Conservation (phyloP, 257 asterid species). For the Mentha longifolia region DNA sequence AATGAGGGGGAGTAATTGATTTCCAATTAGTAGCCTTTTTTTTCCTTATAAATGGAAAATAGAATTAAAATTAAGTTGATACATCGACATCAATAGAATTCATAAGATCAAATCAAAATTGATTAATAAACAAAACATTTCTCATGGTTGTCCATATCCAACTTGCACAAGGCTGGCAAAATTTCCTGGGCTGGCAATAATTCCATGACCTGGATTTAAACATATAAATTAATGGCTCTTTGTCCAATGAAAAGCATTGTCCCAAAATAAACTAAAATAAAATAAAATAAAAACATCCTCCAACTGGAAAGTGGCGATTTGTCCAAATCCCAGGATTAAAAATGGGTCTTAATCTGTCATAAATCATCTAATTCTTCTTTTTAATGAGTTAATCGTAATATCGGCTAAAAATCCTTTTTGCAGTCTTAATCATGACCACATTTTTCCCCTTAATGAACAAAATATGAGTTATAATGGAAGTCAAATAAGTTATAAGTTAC, state of each 20-base stretch:
- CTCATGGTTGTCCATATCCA: slow-evolving; percentile 8
- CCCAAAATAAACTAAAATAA: neutral
- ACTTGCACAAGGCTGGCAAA: slow-evolving; percentile 13
- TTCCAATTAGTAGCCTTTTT: neutral
- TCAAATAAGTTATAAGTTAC: too few species aligned
- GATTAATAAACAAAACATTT: neutral
- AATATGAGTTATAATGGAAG: slow-evolving; percentile 12
- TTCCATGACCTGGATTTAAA: slow-evolving; percentile 23
- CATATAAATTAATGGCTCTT: slow-evolving; percentile 14
- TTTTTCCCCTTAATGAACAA: neutral
- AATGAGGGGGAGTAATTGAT: neutral
- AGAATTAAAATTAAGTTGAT: neutral
- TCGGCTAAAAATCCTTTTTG: slow-evolving; percentile 21
- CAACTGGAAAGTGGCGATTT: slow-evolving; percentile 43
- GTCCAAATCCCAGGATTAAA: slow-evolving; percentile 34
- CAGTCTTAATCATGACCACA: slow-evolving; percentile 21
- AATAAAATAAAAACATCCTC: neutral
- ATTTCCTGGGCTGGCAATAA: slow-evolving; percentile 18
- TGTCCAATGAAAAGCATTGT: slow-evolving; percentile 32
- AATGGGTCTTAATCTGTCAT: slow-evolving; percentile 26
- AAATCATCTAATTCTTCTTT: slow-evolving; percentile 9
- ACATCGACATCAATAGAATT: neutral
- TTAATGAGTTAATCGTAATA: neutral
- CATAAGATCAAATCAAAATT: neutral
- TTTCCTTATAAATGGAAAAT: neutral